These are phyloP conservation scores for Taphrina deformans DNA, from an alignment of 1,139 yeast genomes.

Conservation along the genomic window DNA sequence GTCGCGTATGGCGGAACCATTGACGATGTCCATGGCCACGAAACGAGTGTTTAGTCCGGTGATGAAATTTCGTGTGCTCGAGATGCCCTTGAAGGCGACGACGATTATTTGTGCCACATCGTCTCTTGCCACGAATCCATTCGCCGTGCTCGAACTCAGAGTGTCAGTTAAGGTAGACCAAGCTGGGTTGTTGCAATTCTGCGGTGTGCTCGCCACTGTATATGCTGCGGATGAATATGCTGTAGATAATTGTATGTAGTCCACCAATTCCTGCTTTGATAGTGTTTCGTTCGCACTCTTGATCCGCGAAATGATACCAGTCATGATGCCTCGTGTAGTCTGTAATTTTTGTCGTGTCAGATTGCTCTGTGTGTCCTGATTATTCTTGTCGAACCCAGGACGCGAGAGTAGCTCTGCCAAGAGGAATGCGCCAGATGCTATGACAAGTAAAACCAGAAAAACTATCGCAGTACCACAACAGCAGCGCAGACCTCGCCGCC, in stretches of 20 bases:
- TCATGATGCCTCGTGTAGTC: background rate
- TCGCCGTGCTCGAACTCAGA: background rate
- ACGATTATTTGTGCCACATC: slow-evolving; percentile 9
- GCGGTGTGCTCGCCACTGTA: slow-evolving; percentile 10
- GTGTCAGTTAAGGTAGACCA: slow-evolving; percentile 14
- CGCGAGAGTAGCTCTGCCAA: slow-evolving; percentile 6
- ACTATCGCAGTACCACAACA: slow-evolving; percentile 2
- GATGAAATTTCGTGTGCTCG: background rate
- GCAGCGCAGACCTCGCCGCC: background rate
- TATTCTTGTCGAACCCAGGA: slow-evolving; percentile 18
- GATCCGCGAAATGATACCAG: background rate
- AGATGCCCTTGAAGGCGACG: slow-evolving; percentile 22
- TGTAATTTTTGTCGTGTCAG: slow-evolving; percentile 12
- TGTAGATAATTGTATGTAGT: slow-evolving; percentile 11
- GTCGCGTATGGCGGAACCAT: background rate
- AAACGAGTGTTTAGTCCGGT: background rate
- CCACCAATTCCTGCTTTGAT: slow-evolving; percentile 14
- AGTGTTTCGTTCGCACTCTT: background rate
- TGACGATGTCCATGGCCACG: background rate
- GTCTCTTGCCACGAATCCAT: slow-evolving; percentile 18
- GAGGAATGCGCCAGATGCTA: background rate
- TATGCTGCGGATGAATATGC: slow-evolving; percentile 23
- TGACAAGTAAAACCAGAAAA: background rate
- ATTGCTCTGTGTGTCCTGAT: slow-evolving; percentile 13
- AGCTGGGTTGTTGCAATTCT: slow-evolving; percentile 20